Base-by-base conservation (phyloP, 139 green algal genomes). In the Haematococcus sp. region DNA sequence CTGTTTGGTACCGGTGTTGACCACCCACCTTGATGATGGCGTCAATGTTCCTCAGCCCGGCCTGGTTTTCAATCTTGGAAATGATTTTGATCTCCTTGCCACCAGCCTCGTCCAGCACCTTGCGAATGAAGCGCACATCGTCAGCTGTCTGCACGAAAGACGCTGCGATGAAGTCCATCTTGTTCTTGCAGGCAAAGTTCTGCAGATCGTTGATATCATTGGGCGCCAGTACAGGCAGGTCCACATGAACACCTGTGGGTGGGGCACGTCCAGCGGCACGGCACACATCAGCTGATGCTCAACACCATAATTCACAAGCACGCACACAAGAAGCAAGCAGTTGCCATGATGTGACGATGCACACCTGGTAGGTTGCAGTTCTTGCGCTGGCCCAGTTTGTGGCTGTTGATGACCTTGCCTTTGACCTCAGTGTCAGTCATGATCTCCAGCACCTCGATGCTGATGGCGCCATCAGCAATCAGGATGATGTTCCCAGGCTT, bases 341-440 rank as follows among this genome's bases (percentile, higher is more conserved):
- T n/a, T n/a, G n/a, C n/a, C n/a, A n/a, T n/a, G n/a, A n/a, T n/a
- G n/a, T n/a, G n/a, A n/a, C n/a, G n/a, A n/a, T n/a, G n/a, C n/a
- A n/a, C 40, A 49, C 40, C 40, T 49, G 90, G 90, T 54, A 95
- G 80, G 82, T 94, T 94, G 82, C 83, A 84, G 76, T 95, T 95
- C 82, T 95, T 95, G 56, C 88, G 83, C 83, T 95, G 83, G 22
- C 82, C 85, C 63, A 90, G 78, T 49, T 74, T 82, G 71, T 89
- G 77, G 22, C 28, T 84, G 76, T 86, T 86, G 28, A 86, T 59
- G 7, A 83, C 76, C 0, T 31, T 32, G 3, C 79, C 84, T 67
- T 76, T 63, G 35, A 89, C 74, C 73, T 84, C 76, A 17, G 16
- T 78, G 56, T 75, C 70, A 9, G 70, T 81, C 63, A 86, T 31